Percentiles rank a stretch among this genome's conserved stretches.
These are phyloP conservation scores for Russula vinacea DNA, from an alignment of 768 basidiomycete species.

Conservation along the genomic window DNA sequence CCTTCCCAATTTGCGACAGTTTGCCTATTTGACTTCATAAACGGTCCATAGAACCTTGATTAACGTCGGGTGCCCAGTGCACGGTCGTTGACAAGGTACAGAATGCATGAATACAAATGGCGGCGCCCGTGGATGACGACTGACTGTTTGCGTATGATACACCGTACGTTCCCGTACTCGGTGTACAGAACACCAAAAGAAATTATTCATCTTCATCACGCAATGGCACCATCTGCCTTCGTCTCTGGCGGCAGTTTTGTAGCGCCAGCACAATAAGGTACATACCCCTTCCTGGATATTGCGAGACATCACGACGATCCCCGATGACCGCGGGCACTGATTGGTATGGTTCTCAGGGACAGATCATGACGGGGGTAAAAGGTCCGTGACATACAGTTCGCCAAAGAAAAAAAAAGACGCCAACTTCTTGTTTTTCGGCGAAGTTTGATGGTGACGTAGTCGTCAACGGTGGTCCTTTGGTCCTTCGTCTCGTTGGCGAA, in stretches of 20 bases:
- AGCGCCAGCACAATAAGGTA: not conserved
- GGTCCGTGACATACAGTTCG: not conserved
- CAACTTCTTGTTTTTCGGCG: not conserved
- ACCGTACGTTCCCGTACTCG: not conserved
- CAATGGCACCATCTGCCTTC: not conserved
- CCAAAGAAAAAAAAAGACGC: not conserved
- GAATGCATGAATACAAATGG: not conserved
- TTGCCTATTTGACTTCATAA: not conserved
- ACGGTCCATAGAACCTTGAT: not conserved
- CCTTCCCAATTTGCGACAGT: not conserved
- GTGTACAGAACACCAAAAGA: not conserved
- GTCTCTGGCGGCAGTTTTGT: not conserved
- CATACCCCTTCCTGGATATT: not conserved
- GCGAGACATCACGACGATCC: not conserved
- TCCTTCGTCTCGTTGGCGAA: not conserved
- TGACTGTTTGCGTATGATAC: not conserved
- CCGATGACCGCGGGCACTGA: not conserved
- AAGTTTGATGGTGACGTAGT: conserved; percentile 3
- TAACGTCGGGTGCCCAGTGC: too few relatives aligned
- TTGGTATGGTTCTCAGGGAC: not conserved
- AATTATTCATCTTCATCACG: not conserved
- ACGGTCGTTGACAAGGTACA: not conserved
- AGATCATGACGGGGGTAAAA: not conserved
- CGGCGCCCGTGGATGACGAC: not conserved
- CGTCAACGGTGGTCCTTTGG: not conserved